Evolutionary conservation across 495 filamentous ascomycete genomes (phyloP).

Genomic region (Talaromyces adpressus): DNA sequence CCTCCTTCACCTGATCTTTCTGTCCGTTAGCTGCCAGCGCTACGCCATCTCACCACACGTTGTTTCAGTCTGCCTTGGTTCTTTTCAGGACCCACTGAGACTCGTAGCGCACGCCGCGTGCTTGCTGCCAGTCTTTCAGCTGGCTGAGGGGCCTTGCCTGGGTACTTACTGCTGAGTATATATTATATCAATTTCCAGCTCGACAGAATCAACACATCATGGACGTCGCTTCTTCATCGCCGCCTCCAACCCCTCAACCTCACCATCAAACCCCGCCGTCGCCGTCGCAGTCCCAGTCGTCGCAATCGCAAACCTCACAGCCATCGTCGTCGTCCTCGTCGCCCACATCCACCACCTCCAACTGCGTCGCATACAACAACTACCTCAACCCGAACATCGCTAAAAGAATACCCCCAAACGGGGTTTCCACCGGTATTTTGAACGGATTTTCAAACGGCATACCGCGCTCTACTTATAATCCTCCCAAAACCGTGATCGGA

Average conservation of each 20-base stretch:
- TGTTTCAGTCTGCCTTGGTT: neutral
- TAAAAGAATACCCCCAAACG: neutral
- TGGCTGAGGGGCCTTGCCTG: neutral
- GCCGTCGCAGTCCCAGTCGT: neutral
- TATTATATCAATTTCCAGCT: neutral
- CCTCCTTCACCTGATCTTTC: neutral
- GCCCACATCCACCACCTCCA: neutral
- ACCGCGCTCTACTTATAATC: slow-evolving; percentile 13
- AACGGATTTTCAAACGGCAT: neutral
- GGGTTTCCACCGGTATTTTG: neutral
- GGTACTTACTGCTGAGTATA: neutral
- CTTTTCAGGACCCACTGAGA: neutral
- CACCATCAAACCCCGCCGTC: neutral
- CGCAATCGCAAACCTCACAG: neutral
- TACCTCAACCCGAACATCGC: neutral
- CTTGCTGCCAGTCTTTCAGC: neutral
- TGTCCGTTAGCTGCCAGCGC: neutral
- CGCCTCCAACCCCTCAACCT: neutral
- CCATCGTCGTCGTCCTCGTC: neutral
- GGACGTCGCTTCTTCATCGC: neutral
- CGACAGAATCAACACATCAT: neutral
- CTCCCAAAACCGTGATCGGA: slow-evolving; percentile 36
- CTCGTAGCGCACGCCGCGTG: neutral
- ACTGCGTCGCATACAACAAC: neutral
- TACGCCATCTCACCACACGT: neutral